phyloP scores from a whole-genome alignment of 2,329 filamentous ascomycete species.

The Beauveria scarabaeidicola region DNA sequence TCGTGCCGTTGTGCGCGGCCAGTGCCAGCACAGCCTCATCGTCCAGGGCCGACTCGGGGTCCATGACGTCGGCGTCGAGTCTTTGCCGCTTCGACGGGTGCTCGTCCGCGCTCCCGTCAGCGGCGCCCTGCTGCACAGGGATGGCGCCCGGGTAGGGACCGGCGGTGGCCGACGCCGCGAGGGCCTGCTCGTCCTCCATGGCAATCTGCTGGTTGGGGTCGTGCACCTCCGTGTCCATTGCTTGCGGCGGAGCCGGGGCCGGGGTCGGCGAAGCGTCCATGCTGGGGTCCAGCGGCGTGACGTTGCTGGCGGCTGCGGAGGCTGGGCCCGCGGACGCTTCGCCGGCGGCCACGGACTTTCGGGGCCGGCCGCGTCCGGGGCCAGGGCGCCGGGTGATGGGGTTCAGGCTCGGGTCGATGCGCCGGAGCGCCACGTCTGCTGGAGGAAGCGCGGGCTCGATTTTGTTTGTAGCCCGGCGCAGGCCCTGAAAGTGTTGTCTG shows the following conservation, averaged over 20 bases:
- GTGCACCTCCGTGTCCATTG: neutral
- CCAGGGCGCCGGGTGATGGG: conserved; percentile 54
- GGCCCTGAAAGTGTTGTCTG: conserved; percentile 54
- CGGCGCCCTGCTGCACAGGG: neutral
- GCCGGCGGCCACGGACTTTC: conserved; percentile 25
- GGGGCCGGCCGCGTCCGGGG: conserved; percentile 46
- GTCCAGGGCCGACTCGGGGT: conserved; percentile 29
- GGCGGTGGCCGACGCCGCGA: neutral
- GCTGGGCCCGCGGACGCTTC: neutral
- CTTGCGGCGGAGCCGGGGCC: neutral
- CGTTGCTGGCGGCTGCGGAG: neutral
- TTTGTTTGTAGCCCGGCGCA: conserved; percentile 48
- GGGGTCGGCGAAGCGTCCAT: neutral
- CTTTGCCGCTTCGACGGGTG: conserved; percentile 33
- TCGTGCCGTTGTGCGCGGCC: conserved; percentile 33
- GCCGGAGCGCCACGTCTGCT: conserved; percentile 26
- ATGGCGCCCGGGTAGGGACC: neutral
- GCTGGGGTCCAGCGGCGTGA: neutral
- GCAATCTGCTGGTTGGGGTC: neutral
- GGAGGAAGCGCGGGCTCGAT: conserved; percentile 31
- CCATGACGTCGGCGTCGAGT: conserved; percentile 25
- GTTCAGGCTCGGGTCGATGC: conserved; percentile 43
- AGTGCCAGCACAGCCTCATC: conserved; percentile 42
- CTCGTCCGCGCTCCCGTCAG: conserved; percentile 18
- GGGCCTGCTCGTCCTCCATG: conserved; percentile 5